Evolutionary conservation across 1,284 basidiomycete genomes (phyloP), one percentile per base, ranked within the genome.

Genomic region (Leccinum griseonigrum): DNA sequence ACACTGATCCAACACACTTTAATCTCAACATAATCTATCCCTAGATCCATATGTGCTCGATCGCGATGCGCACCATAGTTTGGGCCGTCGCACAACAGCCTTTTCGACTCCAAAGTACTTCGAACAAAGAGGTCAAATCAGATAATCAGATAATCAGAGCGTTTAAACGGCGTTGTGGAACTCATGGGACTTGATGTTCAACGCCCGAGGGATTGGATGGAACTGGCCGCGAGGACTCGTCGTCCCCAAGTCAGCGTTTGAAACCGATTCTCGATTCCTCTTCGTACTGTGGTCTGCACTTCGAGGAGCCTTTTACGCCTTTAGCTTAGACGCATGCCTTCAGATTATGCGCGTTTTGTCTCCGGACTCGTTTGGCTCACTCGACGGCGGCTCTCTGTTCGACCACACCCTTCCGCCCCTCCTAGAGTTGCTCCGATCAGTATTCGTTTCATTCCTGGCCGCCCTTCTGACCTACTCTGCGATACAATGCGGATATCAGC

Each of bases 311-410:
- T 14, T 79, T 77, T 18, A 64, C 77, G 28, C 43, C 78, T 32
- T 54, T 66, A 22, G 74, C 81, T 65, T 34, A 5, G 52, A 53
- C 78, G 18, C 46, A 79, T n/a, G 4, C 78, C 16, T 77, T 79
- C 60, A 83, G 85, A 63, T 51, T 72, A 53, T 31, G n/a, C 81
- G 14, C 79, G 82, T 57, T 77, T 76, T 60, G 53, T 67, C 26
- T 31, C 52, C 52, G 6, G 52, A 53, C 67, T 81, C 22, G 79
- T 85, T 64, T 71, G 69, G 31, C 74, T 82, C 62, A 70, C 70
- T 3, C 76, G 77, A 10, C 78, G 78, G 13, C 77, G 57, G 9
- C 31, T 56, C 79, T 46, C 83, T 88, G 40, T 85, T 82, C 67
- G 79, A 85, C 64, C 55, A 71, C 9, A 68, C 74, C 2, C 71